phyloP scores from a whole-genome alignment of 441 rosid species.

The Populus hybrid region DNA sequence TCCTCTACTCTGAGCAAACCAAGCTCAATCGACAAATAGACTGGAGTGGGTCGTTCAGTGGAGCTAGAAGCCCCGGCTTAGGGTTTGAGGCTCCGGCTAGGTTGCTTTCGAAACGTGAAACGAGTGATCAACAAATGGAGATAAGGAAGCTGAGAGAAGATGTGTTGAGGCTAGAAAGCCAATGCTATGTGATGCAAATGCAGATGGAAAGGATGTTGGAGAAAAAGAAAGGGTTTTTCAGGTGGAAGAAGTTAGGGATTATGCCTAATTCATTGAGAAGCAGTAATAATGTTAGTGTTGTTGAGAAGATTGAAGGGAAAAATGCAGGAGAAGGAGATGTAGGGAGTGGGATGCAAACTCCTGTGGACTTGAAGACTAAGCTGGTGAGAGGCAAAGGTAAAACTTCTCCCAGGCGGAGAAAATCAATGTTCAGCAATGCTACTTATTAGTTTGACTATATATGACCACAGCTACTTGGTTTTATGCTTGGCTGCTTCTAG shows the following conservation, averaged over 20 bases:
- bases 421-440: slow-evolving; percentile 24
- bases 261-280: slow-evolving; percentile 41
- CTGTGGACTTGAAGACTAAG: slow-evolving; percentile 57
- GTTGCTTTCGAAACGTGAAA: slow-evolving; percentile 64
- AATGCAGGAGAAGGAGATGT: slow-evolving; percentile 24
- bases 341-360: slow-evolving; percentile 47
- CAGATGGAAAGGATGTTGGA: slow-evolving; percentile 58
- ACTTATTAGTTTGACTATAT: slow-evolving; percentile 28
- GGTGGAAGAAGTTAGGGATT: slow-evolving; percentile 65
- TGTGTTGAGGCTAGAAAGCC: slow-evolving; percentile 53
- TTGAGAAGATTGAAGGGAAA: slow-evolving; percentile 37
- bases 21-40: slow-evolving; percentile 52
- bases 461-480: neutral
- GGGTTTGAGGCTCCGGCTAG: slow-evolving; percentile 38
- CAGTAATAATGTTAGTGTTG: slow-evolving; percentile 21
- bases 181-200: slow-evolving; percentile 46
- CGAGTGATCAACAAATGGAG: slow-evolving; percentile 55
- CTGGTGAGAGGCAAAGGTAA: slow-evolving; percentile 51
- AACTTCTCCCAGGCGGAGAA: slow-evolving; percentile 59
- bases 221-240: slow-evolving; percentile 61
- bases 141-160: slow-evolving; percentile 62
- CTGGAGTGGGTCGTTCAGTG: slow-evolving; percentile 58
- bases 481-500: neutral
- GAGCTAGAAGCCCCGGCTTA: slow-evolving; percentile 45
- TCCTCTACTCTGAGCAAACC: slow-evolving; percentile 61